These are phyloP conservation scores for Citropsis articulata DNA, from an alignment of 345 rosid genomes.

Conservation along the genomic window DNA sequence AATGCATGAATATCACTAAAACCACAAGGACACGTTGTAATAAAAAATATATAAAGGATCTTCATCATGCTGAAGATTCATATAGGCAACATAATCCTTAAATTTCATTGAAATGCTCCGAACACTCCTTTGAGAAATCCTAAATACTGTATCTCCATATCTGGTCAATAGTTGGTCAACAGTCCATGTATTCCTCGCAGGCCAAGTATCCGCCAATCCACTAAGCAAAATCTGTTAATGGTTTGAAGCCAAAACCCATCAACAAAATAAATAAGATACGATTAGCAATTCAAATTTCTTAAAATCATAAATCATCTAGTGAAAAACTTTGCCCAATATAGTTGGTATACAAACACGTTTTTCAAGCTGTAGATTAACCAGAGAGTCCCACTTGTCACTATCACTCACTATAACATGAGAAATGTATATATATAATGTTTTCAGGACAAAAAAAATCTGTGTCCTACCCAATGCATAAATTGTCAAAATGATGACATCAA, in stretches of 20 bases:
- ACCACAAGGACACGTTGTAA: constrained; percentile 52
- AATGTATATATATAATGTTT: no score
- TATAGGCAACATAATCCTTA: constrained; percentile 79
- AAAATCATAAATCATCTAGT: not conserved
- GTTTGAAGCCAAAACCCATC: constrained; percentile 11
- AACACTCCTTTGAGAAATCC: constrained; percentile 80
- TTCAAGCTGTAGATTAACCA: no score
- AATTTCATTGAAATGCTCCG: constrained; percentile 63
- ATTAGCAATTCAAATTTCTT: not conserved
- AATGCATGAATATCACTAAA: not conserved
- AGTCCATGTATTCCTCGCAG: constrained; percentile 83
- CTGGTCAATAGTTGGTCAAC: constrained; percentile 57
- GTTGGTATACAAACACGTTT: no score
- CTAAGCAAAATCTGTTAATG: constrained; percentile 62
- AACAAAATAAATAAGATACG: not conserved
- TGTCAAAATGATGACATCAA: no score
- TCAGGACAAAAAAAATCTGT: no score
- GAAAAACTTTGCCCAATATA: no score
- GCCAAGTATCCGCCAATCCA: constrained; percentile 86
- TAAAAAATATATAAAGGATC: constrained; percentile 95
- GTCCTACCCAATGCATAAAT: no score
- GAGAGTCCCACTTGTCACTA: no score
- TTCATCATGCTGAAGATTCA: constrained; percentile 80
- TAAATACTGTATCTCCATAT: constrained; percentile 69
- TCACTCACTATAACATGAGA: no score